phyloP scores from a whole-genome alignment of 2,329 filamentous ascomycete genomes.

The Stagonosporopsis vannaccii region DNA sequence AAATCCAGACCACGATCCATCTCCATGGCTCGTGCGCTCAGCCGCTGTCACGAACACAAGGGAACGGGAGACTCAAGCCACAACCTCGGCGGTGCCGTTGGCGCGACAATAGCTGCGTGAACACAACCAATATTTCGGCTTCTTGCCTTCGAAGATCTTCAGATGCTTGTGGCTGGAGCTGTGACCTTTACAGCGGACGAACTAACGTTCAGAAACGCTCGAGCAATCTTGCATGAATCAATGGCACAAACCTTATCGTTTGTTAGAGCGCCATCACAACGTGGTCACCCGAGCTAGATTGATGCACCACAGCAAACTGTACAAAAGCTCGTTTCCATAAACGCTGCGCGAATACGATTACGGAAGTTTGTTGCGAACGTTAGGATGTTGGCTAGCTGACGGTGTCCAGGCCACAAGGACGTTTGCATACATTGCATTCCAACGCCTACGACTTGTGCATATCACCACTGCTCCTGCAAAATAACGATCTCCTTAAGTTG shows the following conservation, averaged over 20 bases:
- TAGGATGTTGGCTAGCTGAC: neutral
- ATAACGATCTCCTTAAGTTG: slow-evolving; percentile 14
- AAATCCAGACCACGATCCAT: slow-evolving; percentile 16
- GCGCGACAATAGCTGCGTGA: neutral
- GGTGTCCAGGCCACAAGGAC: neutral
- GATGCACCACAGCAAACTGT: slow-evolving; percentile 9
- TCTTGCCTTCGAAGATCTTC: neutral
- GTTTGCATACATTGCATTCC: neutral
- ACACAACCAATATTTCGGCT: neutral
- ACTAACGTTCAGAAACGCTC: slow-evolving; percentile 7
- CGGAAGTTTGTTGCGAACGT: neutral
- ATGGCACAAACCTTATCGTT: slow-evolving; percentile 1
- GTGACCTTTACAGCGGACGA: slow-evolving; percentile 1
- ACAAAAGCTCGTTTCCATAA: slow-evolving; percentile 9
- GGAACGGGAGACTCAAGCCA: slow-evolving; percentile 6
- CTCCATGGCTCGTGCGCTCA: slow-evolving; percentile 8
- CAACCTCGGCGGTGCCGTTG: slow-evolving; percentile 3
- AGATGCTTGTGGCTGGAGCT: slow-evolving; percentile 4
- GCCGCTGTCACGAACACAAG: slow-evolving; percentile 18
- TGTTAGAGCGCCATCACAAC: neutral
- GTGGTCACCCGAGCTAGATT: neutral
- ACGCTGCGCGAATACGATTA: neutral
- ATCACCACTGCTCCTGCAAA: slow-evolving; percentile 5
- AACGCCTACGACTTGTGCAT: neutral
- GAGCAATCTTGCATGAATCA: neutral